Conservation (phyloP, 257 asterid species). For the Anisodus acutangulus region DNA sequence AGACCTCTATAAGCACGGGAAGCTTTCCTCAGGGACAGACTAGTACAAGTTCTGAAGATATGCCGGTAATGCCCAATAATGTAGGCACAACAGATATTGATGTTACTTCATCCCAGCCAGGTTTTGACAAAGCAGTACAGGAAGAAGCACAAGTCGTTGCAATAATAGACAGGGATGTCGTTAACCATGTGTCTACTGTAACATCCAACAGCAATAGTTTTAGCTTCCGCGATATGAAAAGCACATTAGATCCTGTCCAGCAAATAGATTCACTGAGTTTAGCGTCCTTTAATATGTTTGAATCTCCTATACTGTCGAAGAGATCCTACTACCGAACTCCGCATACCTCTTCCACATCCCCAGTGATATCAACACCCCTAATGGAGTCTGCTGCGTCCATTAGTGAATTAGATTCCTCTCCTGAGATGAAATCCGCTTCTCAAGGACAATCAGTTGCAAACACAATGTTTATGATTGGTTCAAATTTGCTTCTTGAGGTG, state of each 20-base stretch:
- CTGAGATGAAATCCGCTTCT: slow-evolving; percentile 59
- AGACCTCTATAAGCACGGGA: slow-evolving; percentile 80
- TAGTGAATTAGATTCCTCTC: slow-evolving; percentile 58
- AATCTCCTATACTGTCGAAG: slow-evolving; percentile 75
- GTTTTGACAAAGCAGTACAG: slow-evolving; percentile 50
- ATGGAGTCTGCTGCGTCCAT: slow-evolving; percentile 63
- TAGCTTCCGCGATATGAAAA: slow-evolving; percentile 56
- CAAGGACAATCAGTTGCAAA: slow-evolving; percentile 62
- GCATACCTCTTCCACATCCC: slow-evolving; percentile 65
- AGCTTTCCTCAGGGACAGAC: slow-evolving; percentile 84
- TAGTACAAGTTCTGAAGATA: slow-evolving; percentile 89
- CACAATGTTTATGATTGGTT: slow-evolving; percentile 51
- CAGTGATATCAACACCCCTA: slow-evolving; percentile 74
- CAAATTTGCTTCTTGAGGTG: slow-evolving; percentile 84
- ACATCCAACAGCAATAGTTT: slow-evolving; percentile 62
- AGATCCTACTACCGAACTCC: slow-evolving; percentile 64
- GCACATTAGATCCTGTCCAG: slow-evolving; percentile 47
- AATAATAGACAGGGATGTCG: slow-evolving; percentile 57
- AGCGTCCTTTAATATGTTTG: slow-evolving; percentile 51
- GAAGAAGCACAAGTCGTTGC: slow-evolving; percentile 52
- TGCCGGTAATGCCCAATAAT: slow-evolving; percentile 46
- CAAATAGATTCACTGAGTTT: slow-evolving; percentile 71
- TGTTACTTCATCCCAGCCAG: slow-evolving; percentile 44
- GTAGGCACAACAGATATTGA: slow-evolving; percentile 50
- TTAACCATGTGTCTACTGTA: slow-evolving; percentile 57